phyloP scores from a whole-genome alignment of 2,329 filamentous ascomycete species.

The Didymosphaeria variabile region DNA sequence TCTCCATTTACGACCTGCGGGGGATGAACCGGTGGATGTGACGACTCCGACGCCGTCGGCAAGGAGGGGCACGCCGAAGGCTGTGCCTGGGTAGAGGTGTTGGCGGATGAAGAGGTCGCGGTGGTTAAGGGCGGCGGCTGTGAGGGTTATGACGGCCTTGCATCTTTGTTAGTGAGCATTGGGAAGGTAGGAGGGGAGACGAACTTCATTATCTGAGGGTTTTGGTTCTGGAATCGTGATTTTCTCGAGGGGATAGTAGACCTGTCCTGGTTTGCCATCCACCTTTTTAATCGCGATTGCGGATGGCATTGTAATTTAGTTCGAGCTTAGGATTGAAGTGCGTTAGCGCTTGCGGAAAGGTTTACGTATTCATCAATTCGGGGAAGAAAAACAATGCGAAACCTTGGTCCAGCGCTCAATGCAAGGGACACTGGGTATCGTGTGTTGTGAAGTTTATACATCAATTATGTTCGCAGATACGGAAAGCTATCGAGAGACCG shows the following conservation, averaged over 20 bases:
- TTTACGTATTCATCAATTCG: background rate
- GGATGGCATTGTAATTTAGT: conserved; percentile 54
- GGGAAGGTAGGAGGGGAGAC: background rate
- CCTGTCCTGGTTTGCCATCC: conserved; percentile 85
- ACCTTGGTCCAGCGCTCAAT: no score
- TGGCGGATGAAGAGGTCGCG: conserved; percentile 94
- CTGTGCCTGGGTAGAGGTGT: conserved; percentile 86
- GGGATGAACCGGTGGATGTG: conserved; percentile 66
- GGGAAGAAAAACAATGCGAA: background rate
- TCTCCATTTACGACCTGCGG: conserved; percentile 64
- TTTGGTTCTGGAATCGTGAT: conserved; percentile 39
- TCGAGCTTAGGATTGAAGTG: background rate
- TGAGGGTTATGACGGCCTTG: conserved; percentile 78
- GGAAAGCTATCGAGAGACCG: conserved; percentile 23
- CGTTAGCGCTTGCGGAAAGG: background rate
- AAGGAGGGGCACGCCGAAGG: conserved; percentile 79
- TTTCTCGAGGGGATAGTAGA: conserved; percentile 74
- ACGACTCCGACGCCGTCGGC: conserved; percentile 85
- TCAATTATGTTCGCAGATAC: conserved; percentile 18
- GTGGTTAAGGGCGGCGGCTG: conserved; percentile 88
- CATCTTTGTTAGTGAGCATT: conserved; percentile 23
- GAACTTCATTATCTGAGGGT: conserved; percentile 44
- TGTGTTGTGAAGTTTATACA: background rate
- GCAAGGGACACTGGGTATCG: no score
- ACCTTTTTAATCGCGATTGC: conserved; percentile 72